These are phyloP conservation scores for Orbilia blumenaviensis DNA, from an alignment of 2,329 filamentous ascomycete genomes.

Conservation along the genomic window DNA sequence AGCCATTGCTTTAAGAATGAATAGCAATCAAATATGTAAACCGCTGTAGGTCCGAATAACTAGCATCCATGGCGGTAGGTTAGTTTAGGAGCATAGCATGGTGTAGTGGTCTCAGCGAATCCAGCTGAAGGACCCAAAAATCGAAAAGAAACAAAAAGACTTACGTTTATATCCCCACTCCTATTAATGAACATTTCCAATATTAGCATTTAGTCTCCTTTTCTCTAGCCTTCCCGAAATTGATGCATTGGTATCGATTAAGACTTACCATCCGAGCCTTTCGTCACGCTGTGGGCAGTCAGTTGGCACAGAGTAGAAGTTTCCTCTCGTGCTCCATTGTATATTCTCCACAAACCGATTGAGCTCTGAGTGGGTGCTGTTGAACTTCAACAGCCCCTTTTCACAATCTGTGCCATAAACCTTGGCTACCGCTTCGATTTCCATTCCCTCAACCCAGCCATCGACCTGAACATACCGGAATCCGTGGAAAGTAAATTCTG, in stretches of 20 bases:
- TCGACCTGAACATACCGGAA: conserved; percentile 67
- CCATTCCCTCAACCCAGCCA: conserved; percentile 60
- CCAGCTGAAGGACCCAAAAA: no score
- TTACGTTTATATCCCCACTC: conserved; percentile 47
- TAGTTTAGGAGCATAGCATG: neutral
- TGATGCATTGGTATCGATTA: neutral
- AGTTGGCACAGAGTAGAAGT: conserved; percentile 69
- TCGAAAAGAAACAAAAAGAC: no score
- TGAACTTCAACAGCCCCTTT: conserved; percentile 65
- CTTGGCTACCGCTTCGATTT: conserved; percentile 59
- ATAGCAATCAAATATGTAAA: conserved; percentile 67
- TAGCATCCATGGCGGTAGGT: conserved; percentile 56
- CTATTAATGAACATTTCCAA: neutral
- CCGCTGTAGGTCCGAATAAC: conserved; percentile 66
- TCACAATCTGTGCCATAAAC: conserved; percentile 67
- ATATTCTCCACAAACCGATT: conserved; percentile 69
- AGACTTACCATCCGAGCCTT: conserved; percentile 68
- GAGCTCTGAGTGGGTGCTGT: conserved; percentile 65
- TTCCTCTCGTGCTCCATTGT: conserved; percentile 69
- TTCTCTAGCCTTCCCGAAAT: no score
- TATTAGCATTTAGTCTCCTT: neutral
- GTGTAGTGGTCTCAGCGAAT: no score
- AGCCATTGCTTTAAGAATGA: conserved; percentile 67
- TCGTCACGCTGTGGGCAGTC: conserved; percentile 70
- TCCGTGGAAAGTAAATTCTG: conserved; percentile 67